A percentile compares a stretch with the other conserved stretches of the same genome.
phyloP scores from a whole-genome alignment of 805 yeast species.

The Candida silvicultrix region DNA sequence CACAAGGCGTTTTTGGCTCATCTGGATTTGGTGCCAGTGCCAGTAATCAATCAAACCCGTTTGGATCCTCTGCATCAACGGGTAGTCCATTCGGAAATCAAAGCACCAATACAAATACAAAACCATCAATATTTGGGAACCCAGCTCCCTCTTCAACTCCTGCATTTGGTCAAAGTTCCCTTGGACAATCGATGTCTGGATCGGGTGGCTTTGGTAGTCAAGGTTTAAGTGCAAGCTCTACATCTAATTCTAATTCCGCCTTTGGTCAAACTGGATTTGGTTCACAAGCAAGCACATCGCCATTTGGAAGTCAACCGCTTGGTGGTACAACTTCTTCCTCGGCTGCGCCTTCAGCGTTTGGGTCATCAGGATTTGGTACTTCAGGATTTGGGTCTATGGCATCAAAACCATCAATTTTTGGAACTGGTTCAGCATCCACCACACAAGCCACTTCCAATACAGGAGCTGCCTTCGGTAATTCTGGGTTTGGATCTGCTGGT shows the following conservation, averaged over 20 bases:
- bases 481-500: constrained; percentile 2
- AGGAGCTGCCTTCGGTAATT: constrained; percentile 9
- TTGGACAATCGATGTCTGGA: constrained; percentile 4
- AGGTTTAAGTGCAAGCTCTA: constrained; percentile 2
- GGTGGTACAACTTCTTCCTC: neutral
- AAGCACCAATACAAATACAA: constrained; percentile 1
- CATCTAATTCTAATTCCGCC: constrained; percentile 13
- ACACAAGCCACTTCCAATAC: neutral
- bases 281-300: constrained; percentile 4
- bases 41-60: constrained; percentile 6
- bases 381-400: neutral
- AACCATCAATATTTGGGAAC: neutral
- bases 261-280: constrained; percentile 20
- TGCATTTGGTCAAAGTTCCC: constrained; percentile 2
- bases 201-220: neutral
- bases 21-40: neutral
- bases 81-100: constrained; percentile 9
- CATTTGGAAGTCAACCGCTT: constrained; percentile 3
- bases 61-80: constrained; percentile 6
- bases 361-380: constrained; percentile 4
- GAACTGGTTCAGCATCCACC: neutral
- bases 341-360: neutral
- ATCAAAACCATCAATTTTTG: neutral
- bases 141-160: neutral
- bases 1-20: constrained; percentile 2